A percentile compares a stretch with the other conserved stretches of the same genome.
phyloP scores from a whole-genome alignment of 345 rosid genomes.

The Citrus sp. region DNA sequence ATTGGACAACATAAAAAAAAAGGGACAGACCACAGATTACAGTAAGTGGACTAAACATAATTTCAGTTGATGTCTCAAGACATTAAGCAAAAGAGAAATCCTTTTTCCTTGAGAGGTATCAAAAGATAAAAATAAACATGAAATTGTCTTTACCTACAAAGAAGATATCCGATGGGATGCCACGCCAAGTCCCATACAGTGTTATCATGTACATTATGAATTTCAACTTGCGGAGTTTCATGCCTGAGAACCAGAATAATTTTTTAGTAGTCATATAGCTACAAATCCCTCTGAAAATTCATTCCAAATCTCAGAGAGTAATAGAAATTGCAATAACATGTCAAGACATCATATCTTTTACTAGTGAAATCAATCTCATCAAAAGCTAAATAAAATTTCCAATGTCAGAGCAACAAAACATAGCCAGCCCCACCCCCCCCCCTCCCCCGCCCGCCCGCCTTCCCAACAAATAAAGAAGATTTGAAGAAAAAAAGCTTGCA shows the following conservation, averaged over 20 bases:
- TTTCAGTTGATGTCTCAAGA: background rate
- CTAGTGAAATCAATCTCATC: background rate
- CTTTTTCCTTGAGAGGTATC: background rate
- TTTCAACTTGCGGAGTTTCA: conserved; percentile 93
- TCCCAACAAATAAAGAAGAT: background rate
- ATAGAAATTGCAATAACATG: background rate
- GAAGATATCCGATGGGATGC: conserved; percentile 99
- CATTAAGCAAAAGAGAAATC: background rate
- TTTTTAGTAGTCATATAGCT: conserved; percentile 14
- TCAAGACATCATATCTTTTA: background rate
- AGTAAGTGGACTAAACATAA: background rate
- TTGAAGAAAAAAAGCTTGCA: background rate
- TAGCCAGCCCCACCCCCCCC: too few relatives aligned
- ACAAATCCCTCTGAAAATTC: conserved; percentile 3
- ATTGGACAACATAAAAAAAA: background rate
- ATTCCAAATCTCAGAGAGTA: conserved; percentile 1
- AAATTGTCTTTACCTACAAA: conserved; percentile 67
- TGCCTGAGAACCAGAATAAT: conserved; percentile 52
- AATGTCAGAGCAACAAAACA: background rate
- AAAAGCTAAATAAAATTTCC: background rate
- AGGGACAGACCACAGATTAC: background rate
- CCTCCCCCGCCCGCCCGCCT: too few relatives aligned
- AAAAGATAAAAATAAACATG: background rate
- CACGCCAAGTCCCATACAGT: conserved; percentile 97
- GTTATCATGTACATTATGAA: conserved; percentile 78